Conservation (phyloP, 129 eudicot species). For the Apium graveolens region DNA sequence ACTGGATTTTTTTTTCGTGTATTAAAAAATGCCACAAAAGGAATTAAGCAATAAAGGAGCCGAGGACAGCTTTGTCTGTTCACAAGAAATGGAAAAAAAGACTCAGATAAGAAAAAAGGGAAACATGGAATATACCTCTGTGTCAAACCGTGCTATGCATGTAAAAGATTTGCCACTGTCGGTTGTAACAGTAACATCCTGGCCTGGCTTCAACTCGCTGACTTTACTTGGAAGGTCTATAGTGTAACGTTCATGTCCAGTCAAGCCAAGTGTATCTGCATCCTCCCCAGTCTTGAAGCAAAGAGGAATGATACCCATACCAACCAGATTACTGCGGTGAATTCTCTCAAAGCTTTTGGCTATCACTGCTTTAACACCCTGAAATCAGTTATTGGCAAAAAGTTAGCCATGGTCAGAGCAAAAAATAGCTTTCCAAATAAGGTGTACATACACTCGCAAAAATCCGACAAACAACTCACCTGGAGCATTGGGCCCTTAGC, state of each 20-base stretch:
- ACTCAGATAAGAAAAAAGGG: not conserved
- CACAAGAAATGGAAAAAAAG: not conserved
- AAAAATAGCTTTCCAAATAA: not conserved
- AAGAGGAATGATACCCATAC: conserved; percentile 94
- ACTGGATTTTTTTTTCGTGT: not conserved
- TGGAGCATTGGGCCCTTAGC: conserved; percentile 96
- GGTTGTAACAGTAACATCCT: conserved; percentile 79
- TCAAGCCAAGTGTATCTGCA: conserved; percentile 80
- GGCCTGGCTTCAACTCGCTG: conserved; percentile 90
- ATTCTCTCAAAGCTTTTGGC: conserved; percentile 98
- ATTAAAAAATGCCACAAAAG: not conserved
- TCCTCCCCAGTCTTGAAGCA: conserved; percentile 96
- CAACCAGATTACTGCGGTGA: conserved; percentile 92
- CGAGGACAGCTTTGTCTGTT: not conserved
- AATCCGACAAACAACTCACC: conserved; percentile 26
- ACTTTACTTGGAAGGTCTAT: conserved; percentile 63
- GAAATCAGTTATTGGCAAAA: conserved; percentile 4
- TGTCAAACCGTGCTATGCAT: conserved; percentile 79
- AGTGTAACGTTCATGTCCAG: conserved; percentile 89
- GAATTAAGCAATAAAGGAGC: not conserved
- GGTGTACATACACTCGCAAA: not conserved
- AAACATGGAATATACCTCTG: conserved; percentile 52
- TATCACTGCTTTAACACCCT: conserved; percentile 99
- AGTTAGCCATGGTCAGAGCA: not conserved
- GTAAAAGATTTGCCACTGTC: conserved; percentile 82